Conservation (phyloP, 495 filamentous ascomycete genomes). For the Echria macrotheca region DNA sequence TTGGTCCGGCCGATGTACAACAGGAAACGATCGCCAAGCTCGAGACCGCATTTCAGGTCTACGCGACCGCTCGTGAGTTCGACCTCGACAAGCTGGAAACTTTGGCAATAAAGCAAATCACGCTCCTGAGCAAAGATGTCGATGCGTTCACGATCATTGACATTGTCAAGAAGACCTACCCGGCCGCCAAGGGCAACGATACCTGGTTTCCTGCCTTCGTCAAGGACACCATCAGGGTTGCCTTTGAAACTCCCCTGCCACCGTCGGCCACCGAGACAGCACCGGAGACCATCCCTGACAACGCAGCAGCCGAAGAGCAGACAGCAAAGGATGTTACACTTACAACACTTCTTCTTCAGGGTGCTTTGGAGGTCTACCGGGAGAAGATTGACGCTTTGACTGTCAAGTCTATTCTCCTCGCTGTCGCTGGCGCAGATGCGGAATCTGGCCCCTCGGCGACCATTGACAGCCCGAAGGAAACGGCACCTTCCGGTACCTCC, state of each 20-base stretch:
- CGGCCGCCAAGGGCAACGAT: neutral
- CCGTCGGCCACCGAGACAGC: neutral
- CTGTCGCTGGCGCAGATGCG: neutral
- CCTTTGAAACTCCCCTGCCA: neutral
- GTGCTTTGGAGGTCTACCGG: neutral
- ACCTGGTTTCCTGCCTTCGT: conserved; percentile 6
- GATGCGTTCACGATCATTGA: conserved; percentile 6
- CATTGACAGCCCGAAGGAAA: no score
- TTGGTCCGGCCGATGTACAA: neutral
- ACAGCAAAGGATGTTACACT: neutral
- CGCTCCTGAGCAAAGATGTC: neutral
- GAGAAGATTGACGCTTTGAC: conserved; percentile 7
- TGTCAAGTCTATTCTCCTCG: neutral
- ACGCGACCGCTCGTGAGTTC: neutral
- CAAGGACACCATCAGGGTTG: neutral
- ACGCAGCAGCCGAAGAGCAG: no score
- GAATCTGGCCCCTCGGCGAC: no score
- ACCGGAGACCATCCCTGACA: no score
- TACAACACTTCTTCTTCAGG: neutral
- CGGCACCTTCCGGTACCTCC: no score
- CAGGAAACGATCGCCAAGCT: neutral
- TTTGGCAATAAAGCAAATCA: neutral
- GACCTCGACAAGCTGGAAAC: neutral
- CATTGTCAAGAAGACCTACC: conserved; percentile 2
- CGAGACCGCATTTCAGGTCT: neutral